Percentiles rank a stretch among this genome's conserved stretches.
These are phyloP conservation scores for Aspergillus biplanus DNA, from an alignment of 495 filamentous ascomycete genomes.

Conservation along the genomic window DNA sequence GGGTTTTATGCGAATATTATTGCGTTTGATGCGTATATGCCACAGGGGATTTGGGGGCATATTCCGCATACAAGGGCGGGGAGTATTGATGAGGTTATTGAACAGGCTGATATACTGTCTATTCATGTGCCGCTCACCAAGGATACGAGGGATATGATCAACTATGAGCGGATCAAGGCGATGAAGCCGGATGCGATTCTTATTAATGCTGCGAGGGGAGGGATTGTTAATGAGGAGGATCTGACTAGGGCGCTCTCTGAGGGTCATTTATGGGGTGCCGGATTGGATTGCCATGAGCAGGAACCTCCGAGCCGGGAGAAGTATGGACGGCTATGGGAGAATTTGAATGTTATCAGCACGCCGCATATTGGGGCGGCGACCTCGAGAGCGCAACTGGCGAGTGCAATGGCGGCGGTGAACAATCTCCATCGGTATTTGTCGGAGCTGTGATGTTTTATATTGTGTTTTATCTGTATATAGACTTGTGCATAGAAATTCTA, in stretches of 20 bases:
- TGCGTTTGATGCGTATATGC: conserved; percentile 37
- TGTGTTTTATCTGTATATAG: not conserved
- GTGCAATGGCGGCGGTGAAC: conserved; percentile 32
- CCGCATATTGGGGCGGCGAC: conserved; percentile 39
- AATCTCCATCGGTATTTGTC: conserved; percentile 29
- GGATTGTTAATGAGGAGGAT: conserved; percentile 59
- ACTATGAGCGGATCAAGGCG: conserved; percentile 44
- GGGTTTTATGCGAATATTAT: conserved; percentile 38
- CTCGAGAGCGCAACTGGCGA: conserved; percentile 26
- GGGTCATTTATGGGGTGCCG: conserved; percentile 55
- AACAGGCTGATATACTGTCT: conserved; percentile 38
- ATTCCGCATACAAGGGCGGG: conserved; percentile 33
- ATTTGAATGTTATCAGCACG: conserved; percentile 36
- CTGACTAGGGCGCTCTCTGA: conserved; percentile 50
- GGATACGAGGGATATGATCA: conserved; percentile 51
- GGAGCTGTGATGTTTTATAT: not conserved
- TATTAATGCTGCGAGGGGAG: conserved; percentile 62
- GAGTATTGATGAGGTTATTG: conserved; percentile 34
- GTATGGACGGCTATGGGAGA: conserved; percentile 33
- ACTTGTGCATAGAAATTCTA: too few species aligned
- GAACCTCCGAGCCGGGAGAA: conserved; percentile 32
- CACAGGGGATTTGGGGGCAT: conserved; percentile 33
- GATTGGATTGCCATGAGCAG: conserved; percentile 34
- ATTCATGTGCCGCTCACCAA: conserved; percentile 41
- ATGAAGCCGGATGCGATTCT: conserved; percentile 57